These are phyloP conservation scores for Pelargonium fulgidum DNA, from an alignment of 441 rosid species.

Conservation along the genomic window DNA sequence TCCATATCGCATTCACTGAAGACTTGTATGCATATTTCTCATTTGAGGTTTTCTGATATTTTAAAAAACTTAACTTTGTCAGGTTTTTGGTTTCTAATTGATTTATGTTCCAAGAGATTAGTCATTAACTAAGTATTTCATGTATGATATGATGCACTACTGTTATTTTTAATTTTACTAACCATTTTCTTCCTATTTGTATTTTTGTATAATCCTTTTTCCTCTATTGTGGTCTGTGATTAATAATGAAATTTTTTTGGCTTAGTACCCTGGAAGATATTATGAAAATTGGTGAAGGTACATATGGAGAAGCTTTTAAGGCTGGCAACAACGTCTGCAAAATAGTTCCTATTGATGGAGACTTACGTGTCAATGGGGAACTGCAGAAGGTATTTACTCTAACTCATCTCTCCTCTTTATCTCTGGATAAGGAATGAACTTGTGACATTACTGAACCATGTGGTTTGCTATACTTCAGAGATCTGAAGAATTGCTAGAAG, in stretches of 20 bases:
- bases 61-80: not conserved
- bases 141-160: not conserved
- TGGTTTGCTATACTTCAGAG: slow-evolving; percentile 46
- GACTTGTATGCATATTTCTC: not conserved
- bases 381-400: slow-evolving; percentile 62
- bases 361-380: slow-evolving; percentile 80
- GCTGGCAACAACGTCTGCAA: slow-evolving; percentile 82
- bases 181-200: not conserved
- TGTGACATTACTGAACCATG: slow-evolving; percentile 19
- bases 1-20: not conserved
- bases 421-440: not conserved
- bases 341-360: slow-evolving; percentile 93
- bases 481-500: slow-evolving; percentile 91
- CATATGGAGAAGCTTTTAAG: slow-evolving; percentile 87
- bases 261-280: slow-evolving; percentile 63
- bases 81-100: not conserved
- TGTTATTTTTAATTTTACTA: not conserved
- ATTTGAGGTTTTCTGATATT: not conserved
- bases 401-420: slow-evolving; percentile 9
- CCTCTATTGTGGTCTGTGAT: slow-evolving; percentile 20
- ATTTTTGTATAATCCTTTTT: slow-evolving; percentile 3
- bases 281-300: slow-evolving; percentile 90
- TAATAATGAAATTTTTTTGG: slow-evolving; percentile 19
- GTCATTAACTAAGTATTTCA: not conserved
- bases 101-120: not conserved